Conservation (phyloP, 2,329 filamentous ascomycete species). For the Cercospora nicotianae region DNA sequence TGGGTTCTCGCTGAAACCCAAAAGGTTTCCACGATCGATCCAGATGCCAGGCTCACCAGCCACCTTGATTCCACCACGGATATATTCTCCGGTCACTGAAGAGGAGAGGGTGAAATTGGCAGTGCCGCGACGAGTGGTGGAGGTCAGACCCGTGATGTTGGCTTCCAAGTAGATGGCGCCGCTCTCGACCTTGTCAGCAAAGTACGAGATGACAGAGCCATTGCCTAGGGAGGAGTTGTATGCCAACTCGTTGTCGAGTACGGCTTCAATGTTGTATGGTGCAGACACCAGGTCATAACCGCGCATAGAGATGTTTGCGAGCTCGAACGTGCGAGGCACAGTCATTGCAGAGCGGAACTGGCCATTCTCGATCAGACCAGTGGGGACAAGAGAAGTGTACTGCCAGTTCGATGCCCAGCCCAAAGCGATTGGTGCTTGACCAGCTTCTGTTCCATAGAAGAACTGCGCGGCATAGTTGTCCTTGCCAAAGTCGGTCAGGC, state of each 20-base stretch:
- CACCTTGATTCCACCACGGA: slow-evolving; percentile 53
- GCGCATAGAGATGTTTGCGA: slow-evolving; percentile 53
- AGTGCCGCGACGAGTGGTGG: slow-evolving; percentile 37
- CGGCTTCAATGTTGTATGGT: slow-evolving; percentile 52
- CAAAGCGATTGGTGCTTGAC: slow-evolving; percentile 49
- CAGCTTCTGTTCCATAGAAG: slow-evolving; percentile 51
- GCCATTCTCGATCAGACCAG: slow-evolving; percentile 50
- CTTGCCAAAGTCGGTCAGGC: slow-evolving; percentile 38
- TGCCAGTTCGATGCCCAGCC: slow-evolving; percentile 63
- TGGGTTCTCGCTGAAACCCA: slow-evolving; percentile 52
- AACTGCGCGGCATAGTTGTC: slow-evolving; percentile 61
- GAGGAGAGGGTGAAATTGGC: slow-evolving; percentile 57
- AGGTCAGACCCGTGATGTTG: slow-evolving; percentile 51
- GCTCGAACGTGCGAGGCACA: slow-evolving; percentile 53
- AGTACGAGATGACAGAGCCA: slow-evolving; percentile 53
- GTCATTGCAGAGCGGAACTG: slow-evolving; percentile 55
- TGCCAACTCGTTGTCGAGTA: slow-evolving; percentile 50
- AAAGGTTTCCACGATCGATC: slow-evolving; percentile 52
- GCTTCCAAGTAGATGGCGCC: slow-evolving; percentile 57
- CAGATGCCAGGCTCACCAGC: slow-evolving; percentile 45
- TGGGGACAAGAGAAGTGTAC: slow-evolving; percentile 56
- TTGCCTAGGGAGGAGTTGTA: slow-evolving; percentile 51
- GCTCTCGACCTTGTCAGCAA: slow-evolving; percentile 48
- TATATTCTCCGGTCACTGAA: slow-evolving; percentile 50
- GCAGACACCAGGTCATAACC: slow-evolving; percentile 55